A percentile compares a stretch with the other conserved stretches of the same genome.
These are phyloP conservation scores for Taphrina sp. DNA, from an alignment of 1,139 yeast species.

Conservation along the genomic window DNA sequence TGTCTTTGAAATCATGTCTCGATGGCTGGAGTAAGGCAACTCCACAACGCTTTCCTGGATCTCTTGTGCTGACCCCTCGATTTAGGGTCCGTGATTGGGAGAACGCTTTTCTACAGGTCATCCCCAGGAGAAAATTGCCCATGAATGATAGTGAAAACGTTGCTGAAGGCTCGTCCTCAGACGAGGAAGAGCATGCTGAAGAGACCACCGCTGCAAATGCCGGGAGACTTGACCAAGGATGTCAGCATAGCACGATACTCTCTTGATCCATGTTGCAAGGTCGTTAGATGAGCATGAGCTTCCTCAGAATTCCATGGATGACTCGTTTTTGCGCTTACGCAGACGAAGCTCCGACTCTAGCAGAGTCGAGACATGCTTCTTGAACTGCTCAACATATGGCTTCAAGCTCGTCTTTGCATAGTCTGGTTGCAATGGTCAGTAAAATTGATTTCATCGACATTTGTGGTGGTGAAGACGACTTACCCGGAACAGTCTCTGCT, in stretches of 20 bases:
- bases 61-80: too few relatives aligned
- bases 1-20: constrained; percentile 79
- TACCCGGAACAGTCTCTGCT: constrained; percentile 41
- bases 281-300: too few relatives aligned
- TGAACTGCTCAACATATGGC: constrained; percentile 72
- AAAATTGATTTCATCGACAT: constrained; percentile 24
- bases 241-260: too few relatives aligned
- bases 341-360: constrained; percentile 56
- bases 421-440: too few relatives aligned
- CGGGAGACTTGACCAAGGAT: constrained; percentile 2
- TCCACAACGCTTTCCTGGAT: too few relatives aligned
- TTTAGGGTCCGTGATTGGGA: constrained; percentile 64
- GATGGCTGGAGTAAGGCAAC: constrained; percentile 54
- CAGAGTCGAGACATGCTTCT: constrained; percentile 58
- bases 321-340: constrained; percentile 44
- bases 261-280: too few relatives aligned
- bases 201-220: background rate
- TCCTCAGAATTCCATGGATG: constrained; percentile 34
- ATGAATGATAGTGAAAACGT: background rate
- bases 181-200: too few relatives aligned
- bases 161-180: too few relatives aligned
- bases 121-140: constrained; percentile 69
- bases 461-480: constrained; percentile 41
- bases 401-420: constrained; percentile 69
- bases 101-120: constrained; percentile 73